Evolutionary conservation across 768 basidiomycete genomes (phyloP).

Genomic region (Mycena haematopus): DNA sequence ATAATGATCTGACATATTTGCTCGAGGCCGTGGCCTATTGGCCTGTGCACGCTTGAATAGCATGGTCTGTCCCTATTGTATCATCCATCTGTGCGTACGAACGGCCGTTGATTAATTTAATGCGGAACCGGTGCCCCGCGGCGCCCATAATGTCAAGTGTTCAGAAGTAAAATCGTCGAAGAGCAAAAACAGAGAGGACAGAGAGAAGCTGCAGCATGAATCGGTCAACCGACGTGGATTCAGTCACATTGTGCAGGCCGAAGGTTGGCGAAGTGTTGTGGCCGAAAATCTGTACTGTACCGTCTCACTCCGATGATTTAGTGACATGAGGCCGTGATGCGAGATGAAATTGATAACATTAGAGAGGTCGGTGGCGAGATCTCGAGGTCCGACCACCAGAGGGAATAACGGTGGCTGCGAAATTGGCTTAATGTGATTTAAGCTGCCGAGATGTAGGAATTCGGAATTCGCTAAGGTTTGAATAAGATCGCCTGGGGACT

Average conservation of each 20-base stretch:
- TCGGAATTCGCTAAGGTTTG: background rate
- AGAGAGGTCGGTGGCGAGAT: background rate
- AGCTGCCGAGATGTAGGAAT: background rate
- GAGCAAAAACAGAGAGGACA: background rate
- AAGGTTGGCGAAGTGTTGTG: background rate
- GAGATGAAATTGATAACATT: background rate
- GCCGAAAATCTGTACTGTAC: background rate
- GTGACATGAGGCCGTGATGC: background rate
- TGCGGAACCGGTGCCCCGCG: background rate
- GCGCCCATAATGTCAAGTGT: background rate
- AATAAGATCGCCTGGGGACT: background rate
- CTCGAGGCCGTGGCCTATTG: background rate
- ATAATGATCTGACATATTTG: constrained; percentile 10
- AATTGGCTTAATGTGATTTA: background rate
- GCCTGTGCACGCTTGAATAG: constrained; percentile 1
- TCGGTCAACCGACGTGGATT: background rate
- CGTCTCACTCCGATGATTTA: background rate
- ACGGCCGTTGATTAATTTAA: constrained; percentile 2
- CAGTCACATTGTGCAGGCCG: too few relatives aligned
- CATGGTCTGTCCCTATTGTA: background rate
- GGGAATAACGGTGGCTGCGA: background rate
- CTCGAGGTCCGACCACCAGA: background rate
- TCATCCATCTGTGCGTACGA: background rate
- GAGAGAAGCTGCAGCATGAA: background rate
- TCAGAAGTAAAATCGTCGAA: background rate